Conservation (phyloP, 192 early-diverging fungal genomes). For the Chytriomyces hyalinus region DNA sequence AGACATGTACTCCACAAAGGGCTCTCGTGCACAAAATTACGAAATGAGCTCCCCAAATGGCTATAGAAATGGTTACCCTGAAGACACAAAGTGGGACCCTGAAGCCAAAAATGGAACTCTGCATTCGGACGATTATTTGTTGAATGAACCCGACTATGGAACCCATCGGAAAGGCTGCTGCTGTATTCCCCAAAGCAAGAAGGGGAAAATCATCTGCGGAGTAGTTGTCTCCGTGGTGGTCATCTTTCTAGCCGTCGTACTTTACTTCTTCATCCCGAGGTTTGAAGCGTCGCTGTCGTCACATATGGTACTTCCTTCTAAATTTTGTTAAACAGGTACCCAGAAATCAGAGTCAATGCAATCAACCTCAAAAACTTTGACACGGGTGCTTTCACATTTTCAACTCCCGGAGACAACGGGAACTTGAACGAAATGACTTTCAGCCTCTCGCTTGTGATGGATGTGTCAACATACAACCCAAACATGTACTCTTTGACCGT, state of each 20-base stretch:
- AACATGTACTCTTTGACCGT: slow-evolving; percentile 28
- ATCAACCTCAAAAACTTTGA: slow-evolving; percentile 23
- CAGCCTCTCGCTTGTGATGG: slow-evolving; percentile 16
- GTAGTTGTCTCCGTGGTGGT: slow-evolving; percentile 1
- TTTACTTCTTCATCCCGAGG: slow-evolving; percentile 17
- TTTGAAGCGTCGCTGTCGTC: not conserved
- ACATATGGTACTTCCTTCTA: not conserved
- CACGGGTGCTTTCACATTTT: not conserved
- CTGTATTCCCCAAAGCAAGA: slow-evolving; percentile 22
- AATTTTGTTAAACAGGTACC: slow-evolving; percentile 15
- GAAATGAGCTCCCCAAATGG: no score
- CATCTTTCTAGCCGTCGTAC: slow-evolving; percentile 12
- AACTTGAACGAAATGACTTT: slow-evolving; percentile 33
- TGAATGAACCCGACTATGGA: no score
- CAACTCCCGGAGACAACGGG: slow-evolving; percentile 6
- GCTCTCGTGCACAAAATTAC: no score
- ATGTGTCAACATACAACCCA: slow-evolving; percentile 25
- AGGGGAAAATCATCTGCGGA: slow-evolving; percentile 7
- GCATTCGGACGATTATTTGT: no score
- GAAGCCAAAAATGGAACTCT: no score
- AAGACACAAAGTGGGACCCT: no score
- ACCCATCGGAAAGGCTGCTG: not conserved
- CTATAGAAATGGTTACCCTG: no score
- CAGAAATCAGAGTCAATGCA: slow-evolving; percentile 22
- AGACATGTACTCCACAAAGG: no score